phyloP scores from a whole-genome alignment of 306 rosid genomes.

The Dryas alaskensis region DNA sequence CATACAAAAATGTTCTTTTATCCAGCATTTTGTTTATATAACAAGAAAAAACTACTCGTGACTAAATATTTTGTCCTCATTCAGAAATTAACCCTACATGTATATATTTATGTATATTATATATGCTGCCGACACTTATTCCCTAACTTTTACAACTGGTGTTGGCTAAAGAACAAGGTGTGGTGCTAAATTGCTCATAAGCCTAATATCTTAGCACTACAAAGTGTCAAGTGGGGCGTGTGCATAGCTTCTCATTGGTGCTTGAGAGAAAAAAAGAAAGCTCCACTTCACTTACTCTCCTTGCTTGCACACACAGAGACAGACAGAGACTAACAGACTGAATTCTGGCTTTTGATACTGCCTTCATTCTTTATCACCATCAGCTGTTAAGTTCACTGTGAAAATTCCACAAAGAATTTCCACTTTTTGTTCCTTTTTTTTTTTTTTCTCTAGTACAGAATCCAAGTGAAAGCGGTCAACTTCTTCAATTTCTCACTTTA shows the following conservation, averaged over 20 bases:
- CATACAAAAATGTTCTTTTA: too few relatives aligned
- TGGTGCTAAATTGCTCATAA: not conserved
- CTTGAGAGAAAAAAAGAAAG: not conserved
- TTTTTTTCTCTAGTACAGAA: not conserved
- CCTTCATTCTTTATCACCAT: not conserved
- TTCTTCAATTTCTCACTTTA: not conserved
- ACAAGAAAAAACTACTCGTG: too few relatives aligned
- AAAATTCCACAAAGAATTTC: not conserved
- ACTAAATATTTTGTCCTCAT: too few relatives aligned
- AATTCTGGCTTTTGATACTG: not conserved
- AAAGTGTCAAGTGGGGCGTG: not conserved
- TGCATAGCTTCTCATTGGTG: slow-evolving; percentile 12
- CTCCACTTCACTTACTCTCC: not conserved
- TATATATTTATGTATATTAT: not conserved
- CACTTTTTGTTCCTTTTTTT: not conserved
- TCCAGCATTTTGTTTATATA: too few relatives aligned
- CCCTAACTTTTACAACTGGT: not conserved
- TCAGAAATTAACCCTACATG: too few relatives aligned
- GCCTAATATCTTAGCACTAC: not conserved
- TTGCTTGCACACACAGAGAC: not conserved
- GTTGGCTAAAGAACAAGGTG: slow-evolving; percentile 7
- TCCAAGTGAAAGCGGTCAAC: not conserved
- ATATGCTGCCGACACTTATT: slow-evolving; percentile 15
- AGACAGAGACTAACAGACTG: not conserved
- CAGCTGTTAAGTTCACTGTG: not conserved